A percentile compares a stretch with the other conserved stretches of the same genome.
Conservation (phyloP, 768 basidiomycete species). For the Macrolepiota fuliginosa region DNA sequence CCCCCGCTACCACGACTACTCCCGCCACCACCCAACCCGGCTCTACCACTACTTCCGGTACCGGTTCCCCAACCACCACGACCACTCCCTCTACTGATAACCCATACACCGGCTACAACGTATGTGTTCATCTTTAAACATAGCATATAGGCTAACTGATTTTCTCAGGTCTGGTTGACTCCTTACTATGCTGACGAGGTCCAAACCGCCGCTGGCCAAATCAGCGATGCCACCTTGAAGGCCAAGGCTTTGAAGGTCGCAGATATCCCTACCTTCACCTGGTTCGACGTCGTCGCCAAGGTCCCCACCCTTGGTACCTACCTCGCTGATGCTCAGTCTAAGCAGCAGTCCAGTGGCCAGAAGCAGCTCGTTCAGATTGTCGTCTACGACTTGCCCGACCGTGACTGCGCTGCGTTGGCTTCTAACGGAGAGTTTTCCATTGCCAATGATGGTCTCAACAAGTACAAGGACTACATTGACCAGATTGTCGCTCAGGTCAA, state of each 20-base stretch:
- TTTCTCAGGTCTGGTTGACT: constrained; percentile 43
- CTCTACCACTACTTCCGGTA: constrained; percentile 21
- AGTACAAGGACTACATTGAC: constrained; percentile 62
- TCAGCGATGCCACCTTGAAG: constrained; percentile 45
- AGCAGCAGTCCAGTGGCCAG: constrained; percentile 40
- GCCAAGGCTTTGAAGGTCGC: constrained; percentile 52
- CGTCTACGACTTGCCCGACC: constrained; percentile 61
- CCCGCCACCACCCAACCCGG: constrained; percentile 19
- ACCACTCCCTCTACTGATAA: constrained; percentile 44
- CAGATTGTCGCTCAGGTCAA: constrained; percentile 56
- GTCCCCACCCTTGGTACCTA: constrained; percentile 52
- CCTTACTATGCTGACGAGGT: constrained; percentile 60
- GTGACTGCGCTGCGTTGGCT: constrained; percentile 63
- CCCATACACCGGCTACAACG: constrained; percentile 50
- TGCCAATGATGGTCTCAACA: constrained; percentile 51
- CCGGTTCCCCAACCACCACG: constrained; percentile 27
- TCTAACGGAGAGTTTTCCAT: constrained; percentile 68
- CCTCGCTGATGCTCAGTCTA: constrained; percentile 50
- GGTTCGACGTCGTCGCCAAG: constrained; percentile 59
- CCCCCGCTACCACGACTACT: constrained; percentile 19
- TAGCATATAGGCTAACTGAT: background rate
- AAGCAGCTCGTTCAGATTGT: constrained; percentile 52
- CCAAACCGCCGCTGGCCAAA: constrained; percentile 42
- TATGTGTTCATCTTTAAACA: constrained; percentile 17
- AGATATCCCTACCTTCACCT: constrained; percentile 61